These are phyloP conservation scores for Endothia cerciana DNA, from an alignment of 2,329 filamentous ascomycete genomes.

Conservation along the genomic window DNA sequence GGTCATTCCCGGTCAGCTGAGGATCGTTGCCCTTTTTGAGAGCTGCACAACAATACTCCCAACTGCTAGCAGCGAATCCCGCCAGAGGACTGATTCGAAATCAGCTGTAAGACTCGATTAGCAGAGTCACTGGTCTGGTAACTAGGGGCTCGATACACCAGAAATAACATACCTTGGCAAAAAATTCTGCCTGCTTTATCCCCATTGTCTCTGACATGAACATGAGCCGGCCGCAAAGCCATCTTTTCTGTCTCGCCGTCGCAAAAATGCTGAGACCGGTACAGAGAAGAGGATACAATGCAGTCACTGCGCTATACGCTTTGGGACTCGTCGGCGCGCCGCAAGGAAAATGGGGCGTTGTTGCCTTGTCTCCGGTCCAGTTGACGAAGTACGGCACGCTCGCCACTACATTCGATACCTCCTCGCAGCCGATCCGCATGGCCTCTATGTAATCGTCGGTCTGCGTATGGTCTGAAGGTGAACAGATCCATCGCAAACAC, in stretches of 20 bases:
- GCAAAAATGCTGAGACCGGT: constrained; percentile 33
- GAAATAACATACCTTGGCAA: constrained; percentile 29
- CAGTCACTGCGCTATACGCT: constrained; percentile 32
- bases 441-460: constrained; percentile 32
- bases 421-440: constrained; percentile 30
- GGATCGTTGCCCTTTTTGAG: background rate
- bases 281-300: constrained; percentile 33
- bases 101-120: background rate
- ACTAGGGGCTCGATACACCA: background rate
- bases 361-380: constrained; percentile 32
- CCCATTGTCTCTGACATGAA: constrained; percentile 33
- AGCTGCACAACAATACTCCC: too few relatives aligned
- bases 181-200: constrained; percentile 34
- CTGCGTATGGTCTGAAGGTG: constrained; percentile 31
- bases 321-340: constrained; percentile 34
- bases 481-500: constrained; percentile 33
- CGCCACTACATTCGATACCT: constrained; percentile 32
- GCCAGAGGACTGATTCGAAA: background rate
- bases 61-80: background rate
- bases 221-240: constrained; percentile 30
- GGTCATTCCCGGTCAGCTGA: too few relatives aligned
- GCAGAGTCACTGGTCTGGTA: background rate
- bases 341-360: constrained; percentile 34
- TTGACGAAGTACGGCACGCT: constrained; percentile 34
- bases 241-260: constrained; percentile 30